Percentiles rank a stretch among this genome's conserved stretches.
Evolutionary conservation across 2,329 filamentous ascomycete genomes (phyloP).

Genomic region (Calonectria pauciramosa): DNA sequence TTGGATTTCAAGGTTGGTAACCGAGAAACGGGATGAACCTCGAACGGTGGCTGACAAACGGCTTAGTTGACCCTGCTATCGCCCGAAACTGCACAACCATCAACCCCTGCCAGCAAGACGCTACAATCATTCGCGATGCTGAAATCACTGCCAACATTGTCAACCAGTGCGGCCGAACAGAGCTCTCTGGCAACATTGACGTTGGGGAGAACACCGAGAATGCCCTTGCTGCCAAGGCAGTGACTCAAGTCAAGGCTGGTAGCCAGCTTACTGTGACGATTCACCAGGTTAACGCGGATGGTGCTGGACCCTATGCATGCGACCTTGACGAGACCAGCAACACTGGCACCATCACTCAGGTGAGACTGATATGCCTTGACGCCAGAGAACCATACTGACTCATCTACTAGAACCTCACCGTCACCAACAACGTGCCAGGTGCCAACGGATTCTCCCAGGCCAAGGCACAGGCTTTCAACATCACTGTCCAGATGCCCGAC

Average conservation of each 20-base stretch:
- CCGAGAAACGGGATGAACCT: fast-evolving
- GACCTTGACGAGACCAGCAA: slow-evolving; percentile 66
- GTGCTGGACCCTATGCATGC: slow-evolving; percentile 71
- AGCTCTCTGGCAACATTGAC: slow-evolving; percentile 73
- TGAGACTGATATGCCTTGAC: not conserved
- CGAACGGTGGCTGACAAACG: not conserved
- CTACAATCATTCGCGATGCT: slow-evolving; percentile 73
- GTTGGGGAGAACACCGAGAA: slow-evolving; percentile 69
- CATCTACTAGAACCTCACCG: slow-evolving; percentile 54
- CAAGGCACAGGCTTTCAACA: slow-evolving; percentile 68
- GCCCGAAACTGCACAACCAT: slow-evolving; percentile 75
- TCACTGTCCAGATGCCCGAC: slow-evolving; percentile 67
- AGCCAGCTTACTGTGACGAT: slow-evolving; percentile 68
- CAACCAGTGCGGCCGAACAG: slow-evolving; percentile 74
- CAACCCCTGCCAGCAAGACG: slow-evolving; percentile 76
- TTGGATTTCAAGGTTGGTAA: slow-evolving; percentile 63
- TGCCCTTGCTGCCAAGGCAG: slow-evolving; percentile 57
- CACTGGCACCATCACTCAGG: slow-evolving; percentile 42
- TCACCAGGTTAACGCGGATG: slow-evolving; percentile 77
- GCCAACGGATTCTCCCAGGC: slow-evolving; percentile 69
- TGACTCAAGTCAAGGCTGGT: slow-evolving; percentile 65
- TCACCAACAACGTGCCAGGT: slow-evolving; percentile 72
- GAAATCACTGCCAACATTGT: slow-evolving; percentile 66
- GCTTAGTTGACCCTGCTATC: slow-evolving; percentile 63
- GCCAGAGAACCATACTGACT: not conserved